Evolutionary conservation across 495 filamentous ascomycete genomes (phyloP), one percentile per base, ranked within the genome.

Genomic region (Tricharina praecox): DNA sequence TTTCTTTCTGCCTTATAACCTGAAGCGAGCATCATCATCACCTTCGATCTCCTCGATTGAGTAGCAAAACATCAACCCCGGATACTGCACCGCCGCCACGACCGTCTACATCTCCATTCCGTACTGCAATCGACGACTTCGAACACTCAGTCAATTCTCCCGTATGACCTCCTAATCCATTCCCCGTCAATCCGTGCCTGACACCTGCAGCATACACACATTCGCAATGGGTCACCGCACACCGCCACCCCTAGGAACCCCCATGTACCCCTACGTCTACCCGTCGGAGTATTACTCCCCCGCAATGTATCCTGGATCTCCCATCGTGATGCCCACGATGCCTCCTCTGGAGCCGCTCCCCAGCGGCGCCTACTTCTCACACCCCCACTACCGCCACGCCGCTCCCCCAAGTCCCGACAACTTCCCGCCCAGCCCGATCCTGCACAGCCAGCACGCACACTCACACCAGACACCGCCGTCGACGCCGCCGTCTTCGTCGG

Each of bases 261-360:
- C n/a, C n/a, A n/a, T n/a, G n/a, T 59, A 58, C 45, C 58, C 56
- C 16, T 59, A 58, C 39, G 46, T 59, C 4, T 59, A 59, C 48
- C 56, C 56, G 25, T 49, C 56, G 28, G 56, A 59, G 28, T 59
- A 59, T 20, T 46, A 58, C 34, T 59, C 58, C 26, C 56, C 56
- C 26, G 50, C 51, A 26, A 53, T 49, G 23, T 49, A 53, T 23
- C 32, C 49, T 23, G 28, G 28, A 13, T 13, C 28, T 5, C 28
- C 5, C 28, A 32, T 32, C 5, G 28, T n/a, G n/a, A n/a, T n/a
- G n/a, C n/a, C n/a, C n/a, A 51, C 47, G 49, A 50, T 58, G 45
- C 54, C 52, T 23, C 55, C 50, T 38, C 53, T 58, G 47, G 55
- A 58, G 23, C 54, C 45, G 15, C 53, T 45, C 23, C 33, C 47